Evolutionary conservation across 2,329 filamentous ascomycete species (phyloP), one percentile per base, ranked within the genome.

Genomic region (Arthrobotrys iridis): DNA sequence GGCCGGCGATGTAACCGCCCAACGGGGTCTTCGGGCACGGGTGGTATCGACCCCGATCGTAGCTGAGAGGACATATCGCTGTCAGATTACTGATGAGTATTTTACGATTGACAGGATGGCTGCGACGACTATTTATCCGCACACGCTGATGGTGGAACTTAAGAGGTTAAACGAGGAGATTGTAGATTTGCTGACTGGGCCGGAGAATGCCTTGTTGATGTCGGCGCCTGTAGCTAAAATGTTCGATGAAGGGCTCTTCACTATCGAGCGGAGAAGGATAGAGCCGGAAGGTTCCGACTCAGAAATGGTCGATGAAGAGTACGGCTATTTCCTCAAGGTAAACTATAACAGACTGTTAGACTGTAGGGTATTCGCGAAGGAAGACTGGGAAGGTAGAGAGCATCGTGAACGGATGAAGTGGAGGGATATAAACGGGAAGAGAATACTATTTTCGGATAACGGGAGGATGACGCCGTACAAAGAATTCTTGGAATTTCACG

Each of bases 41-140:
- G n/a, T n/a, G n/a, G n/a, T n/a, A n/a, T n/a, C n/a, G n/a, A n/a
- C n/a, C n/a, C n/a, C n/a, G n/a, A n/a, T n/a, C n/a, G n/a, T n/a
- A n/a, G n/a, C n/a, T n/a, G 30, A 15, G 30, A 52, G 43, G 20
- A 26, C 26, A n/a, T 68, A 68, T 60, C 30, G 65, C 20, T 70
- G 65, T 11, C 65, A 70, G 11, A 52, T 70, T 26, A 70, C 65
- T 4, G 65, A 70, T 33, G 55, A 70, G 26, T 62, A 62, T 26
- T 30, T 70, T 2, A 55, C 43, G 4, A 24, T 22, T 15, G 24
- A 70, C 11, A 58, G 35, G 45, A 28, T 48, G n/a, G 13, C 8
- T 2, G 65, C 65, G 22, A 52, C 45, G 24, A 37, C 59, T 13
- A 48, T 70, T 18, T 60, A 70, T n/a, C 65, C 65, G n/a, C 50